Evolutionary conservation across 2,329 filamentous ascomycete genomes (phyloP).

Genomic region (Alternaria angustiovoidea): DNA sequence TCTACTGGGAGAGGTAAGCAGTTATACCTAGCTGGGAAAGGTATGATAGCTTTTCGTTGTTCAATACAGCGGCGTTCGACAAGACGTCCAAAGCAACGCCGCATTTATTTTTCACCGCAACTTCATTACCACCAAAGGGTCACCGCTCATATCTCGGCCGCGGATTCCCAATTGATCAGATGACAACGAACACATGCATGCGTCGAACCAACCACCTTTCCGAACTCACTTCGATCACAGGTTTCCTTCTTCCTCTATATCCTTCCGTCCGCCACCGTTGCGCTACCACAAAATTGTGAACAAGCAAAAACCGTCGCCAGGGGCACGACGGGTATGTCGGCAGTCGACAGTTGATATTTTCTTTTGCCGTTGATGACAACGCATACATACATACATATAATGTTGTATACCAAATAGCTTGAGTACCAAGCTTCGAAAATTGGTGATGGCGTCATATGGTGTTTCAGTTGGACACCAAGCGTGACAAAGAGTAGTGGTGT

Average conservation of each 20-base stretch:
- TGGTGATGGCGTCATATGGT: neutral
- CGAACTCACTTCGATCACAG: neutral
- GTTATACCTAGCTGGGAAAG: neutral
- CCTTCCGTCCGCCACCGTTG: neutral
- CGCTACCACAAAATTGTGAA: neutral
- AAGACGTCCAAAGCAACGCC: neutral
- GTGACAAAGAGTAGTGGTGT: neutral
- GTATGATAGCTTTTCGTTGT: neutral
- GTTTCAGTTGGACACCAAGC: neutral
- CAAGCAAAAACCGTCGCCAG: neutral
- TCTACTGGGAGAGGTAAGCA: neutral
- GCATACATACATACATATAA: neutral
- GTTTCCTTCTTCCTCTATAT: neutral
- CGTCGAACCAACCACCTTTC: neutral
- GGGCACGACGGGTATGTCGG: neutral
- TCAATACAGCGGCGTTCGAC: neutral
- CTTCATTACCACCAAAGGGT: neutral
- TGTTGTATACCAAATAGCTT: neutral
- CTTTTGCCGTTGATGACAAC: neutral
- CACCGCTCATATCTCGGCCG: neutral
- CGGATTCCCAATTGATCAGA: neutral
- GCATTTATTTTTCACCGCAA: neutral
- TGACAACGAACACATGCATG: neutral
- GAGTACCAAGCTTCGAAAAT: neutral
- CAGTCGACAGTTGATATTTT: neutral